These are phyloP conservation scores for Thraustochytrium striatum DNA, from an alignment of 352 stramenopile species.

Conservation along the genomic window DNA sequence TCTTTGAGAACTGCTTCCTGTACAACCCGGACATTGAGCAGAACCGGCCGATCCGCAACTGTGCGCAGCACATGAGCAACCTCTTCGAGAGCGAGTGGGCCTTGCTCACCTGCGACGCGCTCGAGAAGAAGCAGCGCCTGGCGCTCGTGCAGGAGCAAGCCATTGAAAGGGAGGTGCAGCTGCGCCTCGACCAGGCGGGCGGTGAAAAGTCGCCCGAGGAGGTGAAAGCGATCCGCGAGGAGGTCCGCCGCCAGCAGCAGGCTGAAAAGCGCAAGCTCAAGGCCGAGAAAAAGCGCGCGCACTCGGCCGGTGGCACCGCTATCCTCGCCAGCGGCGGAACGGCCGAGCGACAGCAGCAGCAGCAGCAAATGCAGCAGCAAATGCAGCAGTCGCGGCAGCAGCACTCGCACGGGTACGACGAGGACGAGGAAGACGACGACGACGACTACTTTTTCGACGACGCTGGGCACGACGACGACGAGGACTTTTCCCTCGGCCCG, in stretches of 20 bases:
- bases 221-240: background rate
- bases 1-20: slow-evolving; percentile 96
- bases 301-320: background rate
- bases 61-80: slow-evolving; percentile 48
- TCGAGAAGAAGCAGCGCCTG: background rate
- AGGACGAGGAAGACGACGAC: background rate
- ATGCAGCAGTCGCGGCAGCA: too few relatives aligned
- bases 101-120: background rate
- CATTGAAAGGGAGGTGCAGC: slow-evolving; percentile 15
- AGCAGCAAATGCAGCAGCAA: too few relatives aligned
- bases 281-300: background rate
- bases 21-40: slow-evolving; percentile 76
- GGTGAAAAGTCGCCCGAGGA: background rate
- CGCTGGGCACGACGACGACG: slow-evolving; percentile 9
- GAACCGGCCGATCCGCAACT: slow-evolving; percentile 57
- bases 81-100: slow-evolving; percentile 53
- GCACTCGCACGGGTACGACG: background rate
- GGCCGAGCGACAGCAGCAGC: too few relatives aligned
- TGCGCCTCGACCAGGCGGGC: background rate
- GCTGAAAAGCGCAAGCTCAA: background rate
- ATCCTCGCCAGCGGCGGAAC: too few relatives aligned
- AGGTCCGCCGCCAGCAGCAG: background rate
- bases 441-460: slow-evolving; percentile 6
- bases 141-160: background rate
- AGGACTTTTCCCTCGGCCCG: background rate